Base-by-base conservation (phyloP, 208 protist species). In the Leishmania martiniquensis region DNA sequence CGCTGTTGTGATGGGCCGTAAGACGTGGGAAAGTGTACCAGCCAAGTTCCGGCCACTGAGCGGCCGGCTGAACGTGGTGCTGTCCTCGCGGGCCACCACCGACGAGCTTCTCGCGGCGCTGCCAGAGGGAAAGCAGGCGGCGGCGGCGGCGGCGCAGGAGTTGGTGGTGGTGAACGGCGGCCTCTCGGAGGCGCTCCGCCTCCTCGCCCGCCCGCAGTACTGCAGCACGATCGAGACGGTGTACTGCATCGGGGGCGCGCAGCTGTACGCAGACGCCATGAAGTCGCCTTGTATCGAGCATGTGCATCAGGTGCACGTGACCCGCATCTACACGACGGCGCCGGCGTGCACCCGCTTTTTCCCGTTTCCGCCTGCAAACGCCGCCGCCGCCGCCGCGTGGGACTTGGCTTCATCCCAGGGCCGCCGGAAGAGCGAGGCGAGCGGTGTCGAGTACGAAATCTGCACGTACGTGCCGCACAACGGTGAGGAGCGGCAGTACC, bases 21-120 rank as follows among this genome's bases (percentile, higher is more conserved):
- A 99, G 87, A 99, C 98, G 52, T 99, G 98, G 98, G 94, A 98
- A 44, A 99, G 96, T 32, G 97, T 99, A 32, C 97, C 98, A 20
- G 29, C 62, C 1, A 87, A 91, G 76, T 98, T 96, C 72, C 89
- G 96, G 3, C 98, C 98, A 3, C 88, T 99, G 12, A 72, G 75
- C 32, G 91, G 92, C 9, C 93, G 98, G 1, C 72, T 99, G 15
- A 99, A 99, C 80, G 89, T 99, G 9, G 95, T 99, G 45, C 78
- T 99, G 0, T 96, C 91, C 29, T 62, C 74, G 10, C 44, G 76
- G 37, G 89, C 85, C 2, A 87, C 85, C 22, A 45, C 44, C 70
- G 84, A 87, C 29, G 83, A 91, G 22, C 67, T 94, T 29, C 62
- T 97, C 15, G 67, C 54, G 12, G 57, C 9, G 4, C 55, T 96